phyloP scores from a whole-genome alignment of 129 eudicot species.

The Glebionis coronaria region DNA sequence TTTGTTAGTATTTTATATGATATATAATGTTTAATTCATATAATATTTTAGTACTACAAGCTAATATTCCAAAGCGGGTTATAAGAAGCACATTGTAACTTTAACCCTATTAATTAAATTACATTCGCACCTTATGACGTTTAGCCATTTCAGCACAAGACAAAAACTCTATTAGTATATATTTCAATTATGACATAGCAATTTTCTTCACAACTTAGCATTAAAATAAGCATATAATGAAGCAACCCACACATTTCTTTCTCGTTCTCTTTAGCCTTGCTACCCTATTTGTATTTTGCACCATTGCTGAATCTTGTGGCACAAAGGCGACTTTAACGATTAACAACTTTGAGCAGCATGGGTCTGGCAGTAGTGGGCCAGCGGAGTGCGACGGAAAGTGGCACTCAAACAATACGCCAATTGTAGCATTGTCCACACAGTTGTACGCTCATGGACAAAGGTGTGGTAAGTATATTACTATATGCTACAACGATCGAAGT shows the following conservation, averaged over 20 bases:
- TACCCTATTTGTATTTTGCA: neutral
- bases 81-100: no score
- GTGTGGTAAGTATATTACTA: slow-evolving; percentile 14
- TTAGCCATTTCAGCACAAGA: neutral
- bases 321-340: slow-evolving; percentile 6
- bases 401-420: slow-evolving; percentile 19
- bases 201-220: no score
- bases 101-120: neutral
- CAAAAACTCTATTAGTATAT: neutral
- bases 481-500: slow-evolving; percentile 12
- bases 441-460: slow-evolving; percentile 30
- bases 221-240: neutral
- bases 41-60: no score
- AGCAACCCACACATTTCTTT: neutral
- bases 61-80: no score
- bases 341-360: slow-evolving; percentile 28
- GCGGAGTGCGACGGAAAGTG: slow-evolving; percentile 22
- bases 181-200: no score
- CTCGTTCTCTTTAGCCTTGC: slow-evolving; percentile 1
- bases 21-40: no score
- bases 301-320: neutral
- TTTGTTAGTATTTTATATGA: no score
- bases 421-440: slow-evolving; percentile 29
- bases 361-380: slow-evolving; percentile 26
- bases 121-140: neutral